Conservation (phyloP, 2,329 filamentous ascomycete genomes). For the Beauveria brongniartii region DNA sequence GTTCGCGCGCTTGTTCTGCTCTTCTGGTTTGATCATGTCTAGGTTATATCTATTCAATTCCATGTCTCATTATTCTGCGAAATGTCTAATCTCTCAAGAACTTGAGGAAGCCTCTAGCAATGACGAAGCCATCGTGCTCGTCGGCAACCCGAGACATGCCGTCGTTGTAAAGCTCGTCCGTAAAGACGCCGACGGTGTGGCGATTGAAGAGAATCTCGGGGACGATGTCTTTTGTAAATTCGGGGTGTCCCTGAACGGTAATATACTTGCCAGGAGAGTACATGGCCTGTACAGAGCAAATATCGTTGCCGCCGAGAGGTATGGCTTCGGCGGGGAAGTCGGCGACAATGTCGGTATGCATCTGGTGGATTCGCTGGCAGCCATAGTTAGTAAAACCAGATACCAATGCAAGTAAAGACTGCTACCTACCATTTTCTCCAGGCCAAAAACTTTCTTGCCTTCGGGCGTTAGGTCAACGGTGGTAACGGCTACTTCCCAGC, state of each 20-base stretch:
- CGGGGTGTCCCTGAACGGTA: constrained; percentile 79
- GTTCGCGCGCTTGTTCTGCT: background rate
- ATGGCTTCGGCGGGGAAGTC: constrained; percentile 54
- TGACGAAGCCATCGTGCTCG: constrained; percentile 70
- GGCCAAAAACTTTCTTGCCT: constrained; percentile 64
- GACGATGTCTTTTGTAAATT: constrained; percentile 68
- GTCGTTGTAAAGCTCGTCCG: constrained; percentile 59
- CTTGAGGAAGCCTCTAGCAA: constrained; percentile 65
- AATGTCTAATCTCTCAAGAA: constrained; percentile 54
- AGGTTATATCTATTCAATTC: background rate
- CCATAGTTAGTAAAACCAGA: background rate
- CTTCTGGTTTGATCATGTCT: background rate
- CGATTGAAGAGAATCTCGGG: constrained; percentile 58
- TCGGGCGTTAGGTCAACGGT: constrained; percentile 58
- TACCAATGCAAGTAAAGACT: accelerated
- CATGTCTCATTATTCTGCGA: background rate
- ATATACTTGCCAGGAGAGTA: constrained; percentile 59
- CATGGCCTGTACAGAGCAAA: constrained; percentile 74
- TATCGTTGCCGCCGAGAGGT: constrained; percentile 54
- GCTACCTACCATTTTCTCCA: constrained; percentile 45
- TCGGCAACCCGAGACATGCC: constrained; percentile 57
- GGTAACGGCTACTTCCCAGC: constrained; percentile 77
- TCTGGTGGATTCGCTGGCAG: constrained; percentile 64
- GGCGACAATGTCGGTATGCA: constrained; percentile 74
- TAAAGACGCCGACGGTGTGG: constrained; percentile 59